Base-by-base conservation (phyloP, 1,284 basidiomycete species). In the Ceraceosorus guamensis region DNA sequence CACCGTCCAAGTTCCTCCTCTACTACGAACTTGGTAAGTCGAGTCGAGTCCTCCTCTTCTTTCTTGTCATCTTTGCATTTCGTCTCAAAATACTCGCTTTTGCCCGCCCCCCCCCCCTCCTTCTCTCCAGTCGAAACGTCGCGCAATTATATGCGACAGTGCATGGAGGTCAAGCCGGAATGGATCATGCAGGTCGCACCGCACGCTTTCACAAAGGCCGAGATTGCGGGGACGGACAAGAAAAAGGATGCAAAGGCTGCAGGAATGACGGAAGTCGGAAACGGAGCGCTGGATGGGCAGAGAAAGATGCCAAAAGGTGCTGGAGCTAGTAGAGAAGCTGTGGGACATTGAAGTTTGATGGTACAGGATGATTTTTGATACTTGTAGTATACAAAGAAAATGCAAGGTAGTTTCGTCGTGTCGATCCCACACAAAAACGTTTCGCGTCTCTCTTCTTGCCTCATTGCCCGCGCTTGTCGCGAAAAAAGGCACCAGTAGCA, bases 111-210 rank as follows among this genome's bases (percentile, higher is more conserved):
- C n/a, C n/a, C n/a, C n/a, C n/a, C n/a, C n/a, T n/a, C 30, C 1
- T 14, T 41, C 37, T 41, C 8, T n/a, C 8, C 37, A 41, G 82
- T 83, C 4, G 77, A 83, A 54, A 83, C 82, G 10, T 78, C 77
- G 49, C 82, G 82, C 67, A 81, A 83, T 67, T 82, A 78, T 67
- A 79, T 79, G 74, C 85, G 90, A 56, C 91, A 96, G 82, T 83
- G 91, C 45, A 97, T 97, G 91, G 91, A 95, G 71, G 96, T 98
- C 75, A 92, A 95, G 74, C 87, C 91, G 0, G 78, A 84, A 45
- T 97, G 93, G 93, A 77, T 98, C 48, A 77, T 95, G 51, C 91
- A 97, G 82, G 87, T 75, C 8, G 55, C 55, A 5, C 34, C 18
- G 35, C 55, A 57, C 32, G 32, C 39, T 6, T 57, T 46, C 45